Evolutionary conservation across 2,329 filamentous ascomycete genomes (phyloP), one percentile per base, ranked within the genome.

Genomic region (Cladobotryum protrusum): DNA sequence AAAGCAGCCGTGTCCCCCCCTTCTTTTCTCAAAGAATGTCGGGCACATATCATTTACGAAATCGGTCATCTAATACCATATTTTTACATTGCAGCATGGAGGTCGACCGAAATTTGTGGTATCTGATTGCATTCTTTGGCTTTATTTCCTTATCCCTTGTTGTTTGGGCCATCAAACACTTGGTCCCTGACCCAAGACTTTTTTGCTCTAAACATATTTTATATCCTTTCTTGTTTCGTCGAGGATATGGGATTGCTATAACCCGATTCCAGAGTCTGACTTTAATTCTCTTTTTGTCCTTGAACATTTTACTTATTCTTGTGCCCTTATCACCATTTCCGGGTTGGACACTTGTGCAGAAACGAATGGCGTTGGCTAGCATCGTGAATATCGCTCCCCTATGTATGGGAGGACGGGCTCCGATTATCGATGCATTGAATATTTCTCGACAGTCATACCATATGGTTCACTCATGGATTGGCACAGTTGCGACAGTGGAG

Each of bases 121-220:
- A 52, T 33, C 36, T 52, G 14, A 45, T 52, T 45, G 7, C 37
- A 18, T 52, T 52, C 34, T 52, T 52, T 50, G 8, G 43, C 3
- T 46, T 52, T 49, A 43, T 49, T 29, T 13, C 34, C 13, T 4
- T 47, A 7, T 45, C 47, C 24, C 40, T 52, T 14, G 14, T 43
- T 20, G 4, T 49, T 33, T 52, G 6, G 47, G 36, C 12, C 12
- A 15, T 49, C 15, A 45, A 47, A 18, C 24, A 47, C 13, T 39
- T 52, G 3, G 18, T 52, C n/a, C 50, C 17, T 2, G 49, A 47
- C 35, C 43, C 34, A 12, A 20, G 34, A 32, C 37, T 52, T 13
- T 52, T 47, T 18, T 52, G 40, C 17, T 42, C 29, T n/a, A 46
- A 36, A n/a, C 29, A 52, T 14, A 45, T 52, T 20, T n/a, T 35